These are phyloP conservation scores for Sporothrix pallida DNA, from an alignment of 2,329 filamentous ascomycete genomes.

Conservation along the genomic window DNA sequence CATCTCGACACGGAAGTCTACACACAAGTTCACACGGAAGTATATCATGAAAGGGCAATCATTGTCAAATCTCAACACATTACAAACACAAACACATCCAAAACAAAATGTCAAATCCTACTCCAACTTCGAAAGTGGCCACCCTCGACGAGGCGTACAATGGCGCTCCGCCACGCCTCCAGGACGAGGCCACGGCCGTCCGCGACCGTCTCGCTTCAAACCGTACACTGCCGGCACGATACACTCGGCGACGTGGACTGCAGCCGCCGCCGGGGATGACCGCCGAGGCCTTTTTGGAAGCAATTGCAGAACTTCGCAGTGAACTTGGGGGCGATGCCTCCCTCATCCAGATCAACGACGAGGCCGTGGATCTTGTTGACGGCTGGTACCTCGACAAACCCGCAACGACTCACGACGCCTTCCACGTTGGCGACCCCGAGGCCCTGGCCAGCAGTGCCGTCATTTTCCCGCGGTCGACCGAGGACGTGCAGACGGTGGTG, in stretches of 20 bases:
- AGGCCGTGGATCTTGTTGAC: conserved; percentile 42
- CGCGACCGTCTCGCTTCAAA: conserved; percentile 39
- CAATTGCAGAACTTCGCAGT: conserved; percentile 43
- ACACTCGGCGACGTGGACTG: conserved; percentile 37
- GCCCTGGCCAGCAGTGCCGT: conserved; percentile 52
- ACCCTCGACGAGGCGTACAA: conserved; percentile 41
- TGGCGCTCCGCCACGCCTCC: conserved; percentile 40
- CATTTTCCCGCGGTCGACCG: conserved; percentile 51
- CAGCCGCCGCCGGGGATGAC: conserved; percentile 43
- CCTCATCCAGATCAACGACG: conserved; percentile 46
- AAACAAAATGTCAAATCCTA: neutral
- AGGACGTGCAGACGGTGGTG: conserved; percentile 56
- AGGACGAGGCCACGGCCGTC: conserved; percentile 39
- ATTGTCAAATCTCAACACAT: no score
- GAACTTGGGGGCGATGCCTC: conserved; percentile 41
- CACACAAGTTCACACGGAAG: no score
- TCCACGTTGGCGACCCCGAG: conserved; percentile 51
- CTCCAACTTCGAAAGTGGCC: conserved; percentile 11
- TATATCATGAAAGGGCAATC: no score
- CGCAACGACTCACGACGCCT: conserved; percentile 51
- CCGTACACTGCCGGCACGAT: conserved; percentile 40
- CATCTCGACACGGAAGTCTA: no score
- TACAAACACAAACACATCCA: neutral
- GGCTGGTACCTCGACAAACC: conserved; percentile 46
- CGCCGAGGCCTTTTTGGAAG: conserved; percentile 40